A percentile compares a stretch with the other conserved stretches of the same genome.
These are phyloP conservation scores for Meyerozyma elateridarum DNA, from an alignment of 1,139 yeast species.

Conservation along the genomic window DNA sequence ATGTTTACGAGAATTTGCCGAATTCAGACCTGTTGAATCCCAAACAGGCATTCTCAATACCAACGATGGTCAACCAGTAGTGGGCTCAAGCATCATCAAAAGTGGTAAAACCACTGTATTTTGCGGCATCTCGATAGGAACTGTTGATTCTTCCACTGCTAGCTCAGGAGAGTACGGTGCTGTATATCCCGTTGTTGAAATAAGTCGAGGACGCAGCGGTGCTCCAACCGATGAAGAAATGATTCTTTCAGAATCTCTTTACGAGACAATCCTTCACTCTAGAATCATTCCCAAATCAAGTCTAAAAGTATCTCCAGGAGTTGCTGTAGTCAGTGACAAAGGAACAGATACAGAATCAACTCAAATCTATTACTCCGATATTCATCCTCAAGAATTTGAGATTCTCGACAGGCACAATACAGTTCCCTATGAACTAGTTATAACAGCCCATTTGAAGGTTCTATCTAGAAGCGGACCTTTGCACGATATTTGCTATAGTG, in stretches of 20 bases:
- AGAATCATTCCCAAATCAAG: constrained; percentile 45
- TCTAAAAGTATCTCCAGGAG: constrained; percentile 48
- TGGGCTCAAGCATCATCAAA: constrained; percentile 71
- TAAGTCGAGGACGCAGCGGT: constrained; percentile 68
- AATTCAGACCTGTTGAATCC: constrained; percentile 58
- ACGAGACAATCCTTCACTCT: constrained; percentile 54
- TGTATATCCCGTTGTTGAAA: constrained; percentile 76
- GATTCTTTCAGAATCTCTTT: constrained; percentile 66
- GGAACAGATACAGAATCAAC: constrained; percentile 17
- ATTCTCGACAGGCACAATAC: constrained; percentile 23
- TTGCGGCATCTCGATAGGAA: constrained; percentile 70
- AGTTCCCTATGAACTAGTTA: constrained; percentile 49
- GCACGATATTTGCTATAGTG: constrained; percentile 71
- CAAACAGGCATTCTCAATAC: constrained; percentile 37
- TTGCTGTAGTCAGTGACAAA: constrained; percentile 40
- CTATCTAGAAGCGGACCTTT: constrained; percentile 80
- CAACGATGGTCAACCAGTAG: constrained; percentile 21
- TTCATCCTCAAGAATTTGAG: constrained; percentile 19
- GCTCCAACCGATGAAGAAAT: constrained; percentile 92
- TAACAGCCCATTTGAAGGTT: constrained; percentile 72
- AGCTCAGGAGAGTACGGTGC: constrained; percentile 29
- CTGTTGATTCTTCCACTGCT: constrained; percentile 47
- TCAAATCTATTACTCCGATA: constrained; percentile 37
- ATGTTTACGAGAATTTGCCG: constrained; percentile 63
- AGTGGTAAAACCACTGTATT: constrained; percentile 74